These are phyloP conservation scores for Eutrema heterophyllum DNA, from an alignment of 345 rosid species.

Conservation along the genomic window DNA sequence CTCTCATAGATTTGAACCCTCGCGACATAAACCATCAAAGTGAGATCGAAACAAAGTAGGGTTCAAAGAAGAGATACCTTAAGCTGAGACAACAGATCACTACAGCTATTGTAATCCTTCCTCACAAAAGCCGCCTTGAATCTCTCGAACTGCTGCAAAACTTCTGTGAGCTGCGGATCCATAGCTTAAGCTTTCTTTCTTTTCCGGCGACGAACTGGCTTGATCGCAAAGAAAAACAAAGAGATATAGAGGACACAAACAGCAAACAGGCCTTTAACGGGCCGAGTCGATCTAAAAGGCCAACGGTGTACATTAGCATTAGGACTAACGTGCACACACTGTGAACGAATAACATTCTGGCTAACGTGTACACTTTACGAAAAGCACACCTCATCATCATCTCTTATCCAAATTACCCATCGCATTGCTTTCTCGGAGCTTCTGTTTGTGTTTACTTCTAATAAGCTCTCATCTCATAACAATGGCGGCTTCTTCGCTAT, in stretches of 20 bases:
- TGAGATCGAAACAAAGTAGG: slow-evolving; percentile 30
- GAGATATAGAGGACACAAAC: neutral
- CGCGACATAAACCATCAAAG: neutral
- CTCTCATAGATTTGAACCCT: neutral
- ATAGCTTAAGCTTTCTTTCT: slow-evolving; percentile 29
- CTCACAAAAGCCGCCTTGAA: slow-evolving; percentile 77
- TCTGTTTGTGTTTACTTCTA: neutral
- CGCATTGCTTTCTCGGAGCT: neutral
- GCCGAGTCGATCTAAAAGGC: neutral
- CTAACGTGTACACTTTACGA: slow-evolving; percentile 11
- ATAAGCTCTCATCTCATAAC: slow-evolving; percentile 23
- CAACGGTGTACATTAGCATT: neutral
- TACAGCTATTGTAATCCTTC: slow-evolving; percentile 55
- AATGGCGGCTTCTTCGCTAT: slow-evolving; percentile 52
- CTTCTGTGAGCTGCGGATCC: slow-evolving; percentile 88
- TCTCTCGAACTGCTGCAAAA: slow-evolving; percentile 78
- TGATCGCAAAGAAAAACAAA: slow-evolving; percentile 46
- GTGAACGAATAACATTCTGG: neutral
- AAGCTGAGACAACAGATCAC: slow-evolving; percentile 62
- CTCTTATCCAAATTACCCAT: slow-evolving; percentile 21
- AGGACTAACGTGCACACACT: slow-evolving; percentile 13
- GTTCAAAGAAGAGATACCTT: slow-evolving; percentile 52
- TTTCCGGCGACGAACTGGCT: slow-evolving; percentile 28
- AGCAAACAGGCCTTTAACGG: slow-evolving; percentile 18
- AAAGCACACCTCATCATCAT: slow-evolving; percentile 23